phyloP scores from a whole-genome alignment of 805 yeast genomes.

The Wickerhamomyces xylosicus region DNA sequence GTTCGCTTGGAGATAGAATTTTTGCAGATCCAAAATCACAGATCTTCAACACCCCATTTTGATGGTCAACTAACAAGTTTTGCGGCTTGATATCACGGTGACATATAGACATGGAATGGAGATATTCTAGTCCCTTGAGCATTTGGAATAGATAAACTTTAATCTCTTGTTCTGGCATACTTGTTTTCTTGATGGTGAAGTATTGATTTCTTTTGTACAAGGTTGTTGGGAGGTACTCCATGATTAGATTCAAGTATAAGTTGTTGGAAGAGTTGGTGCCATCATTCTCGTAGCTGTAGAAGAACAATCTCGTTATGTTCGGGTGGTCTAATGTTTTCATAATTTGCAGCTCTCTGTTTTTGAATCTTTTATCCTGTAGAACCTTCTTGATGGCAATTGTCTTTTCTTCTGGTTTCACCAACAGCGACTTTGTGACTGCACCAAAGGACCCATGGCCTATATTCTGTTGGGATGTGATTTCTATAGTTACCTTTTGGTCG shows the following conservation, averaged over 20 bases:
- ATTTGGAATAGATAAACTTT: slow-evolving; percentile 76
- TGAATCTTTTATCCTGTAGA: slow-evolving; percentile 90
- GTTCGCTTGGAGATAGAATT: slow-evolving; percentile 79
- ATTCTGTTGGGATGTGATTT: slow-evolving; percentile 76
- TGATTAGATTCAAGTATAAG: slow-evolving; percentile 76
- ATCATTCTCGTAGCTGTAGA: slow-evolving; percentile 78
- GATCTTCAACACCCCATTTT: slow-evolving; percentile 72
- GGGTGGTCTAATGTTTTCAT: slow-evolving; percentile 85
- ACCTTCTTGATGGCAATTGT: slow-evolving; percentile 92
- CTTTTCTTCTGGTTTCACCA: slow-evolving; percentile 55
- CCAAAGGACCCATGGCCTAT: slow-evolving; percentile 99
- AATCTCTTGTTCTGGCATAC: slow-evolving; percentile 86
- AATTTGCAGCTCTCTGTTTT: slow-evolving; percentile 89
- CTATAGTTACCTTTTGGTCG: slow-evolving; percentile 31
- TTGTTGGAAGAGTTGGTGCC: slow-evolving; percentile 33
- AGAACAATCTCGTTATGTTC: slow-evolving; percentile 79
- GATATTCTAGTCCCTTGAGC: slow-evolving; percentile 67
- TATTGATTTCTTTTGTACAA: slow-evolving; percentile 84
- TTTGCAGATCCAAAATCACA: slow-evolving; percentile 98
- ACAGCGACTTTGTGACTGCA: slow-evolving; percentile 83
- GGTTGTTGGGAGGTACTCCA: slow-evolving; percentile 95
- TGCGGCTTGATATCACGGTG: slow-evolving; percentile 93
- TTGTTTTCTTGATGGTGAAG: slow-evolving; percentile 59
- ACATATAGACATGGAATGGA: slow-evolving; percentile 72
- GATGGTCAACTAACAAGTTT: slow-evolving; percentile 79